Evolutionary conservation across 2,329 filamentous ascomycete species (phyloP).

Genomic region (Aureobasidium sp.): DNA sequence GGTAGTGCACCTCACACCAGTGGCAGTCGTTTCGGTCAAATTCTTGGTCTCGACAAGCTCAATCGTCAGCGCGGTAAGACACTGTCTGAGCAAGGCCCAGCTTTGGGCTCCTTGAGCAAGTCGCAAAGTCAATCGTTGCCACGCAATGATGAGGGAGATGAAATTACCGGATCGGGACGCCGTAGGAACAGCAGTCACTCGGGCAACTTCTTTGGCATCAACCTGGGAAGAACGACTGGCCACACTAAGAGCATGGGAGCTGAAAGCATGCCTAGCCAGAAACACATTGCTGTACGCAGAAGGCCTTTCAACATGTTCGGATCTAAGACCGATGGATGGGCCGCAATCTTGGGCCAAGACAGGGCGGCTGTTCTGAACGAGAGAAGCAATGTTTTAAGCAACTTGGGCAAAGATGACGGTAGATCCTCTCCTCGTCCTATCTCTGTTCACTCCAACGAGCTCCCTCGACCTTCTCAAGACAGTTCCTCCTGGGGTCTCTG

Average conservation of each 20-base stretch:
- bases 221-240: constrained; percentile 29
- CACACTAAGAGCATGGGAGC: constrained; percentile 15
- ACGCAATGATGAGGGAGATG: constrained; percentile 27
- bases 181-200: constrained; percentile 49
- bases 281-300: constrained; percentile 36
- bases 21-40: constrained; percentile 48
- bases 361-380: constrained; percentile 26
- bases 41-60: constrained; percentile 51
- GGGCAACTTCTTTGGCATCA: constrained; percentile 39
- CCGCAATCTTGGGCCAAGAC: constrained; percentile 35
- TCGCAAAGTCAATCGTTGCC: constrained; percentile 75
- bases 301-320: constrained; percentile 46
- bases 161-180: background rate
- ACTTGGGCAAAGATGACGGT: background rate
- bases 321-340: constrained; percentile 46
- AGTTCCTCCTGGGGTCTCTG: constrained; percentile 60
- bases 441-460: constrained; percentile 46
- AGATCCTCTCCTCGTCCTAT: constrained; percentile 51
- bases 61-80: constrained; percentile 58
- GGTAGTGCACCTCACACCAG: constrained; percentile 30
- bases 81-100: constrained; percentile 53
- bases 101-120: constrained; percentile 61
- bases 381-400: background rate
- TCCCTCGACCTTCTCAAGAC: constrained; percentile 73
- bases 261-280: constrained; percentile 21